Base-by-base conservation (phyloP, 768 basidiomycete genomes). In the Panaeolus papilionaceus region DNA sequence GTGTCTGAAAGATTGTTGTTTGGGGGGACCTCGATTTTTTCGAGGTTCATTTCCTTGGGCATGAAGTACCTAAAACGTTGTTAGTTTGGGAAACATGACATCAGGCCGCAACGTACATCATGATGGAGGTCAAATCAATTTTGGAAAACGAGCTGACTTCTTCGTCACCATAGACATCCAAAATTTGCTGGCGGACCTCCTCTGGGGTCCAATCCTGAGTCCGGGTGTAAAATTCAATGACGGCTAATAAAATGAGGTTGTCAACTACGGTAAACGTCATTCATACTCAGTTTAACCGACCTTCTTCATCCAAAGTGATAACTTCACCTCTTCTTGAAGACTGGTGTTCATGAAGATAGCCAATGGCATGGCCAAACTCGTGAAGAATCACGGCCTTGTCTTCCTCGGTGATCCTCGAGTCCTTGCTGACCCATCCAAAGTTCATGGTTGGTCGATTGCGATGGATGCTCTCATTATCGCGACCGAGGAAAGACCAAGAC, bases 111-210 rank as follows among this genome's bases (percentile, higher is more conserved):
- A 63, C 73, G 23, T 10, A 73, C 74, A 71, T 72, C 69, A 73
- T 73, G 39, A 74, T 67, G 1, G 70, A 72, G 2, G 44, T 67
- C 8, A 47, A n/a, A 33, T 73, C 72, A 18, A 73, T 33, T 6
- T 23, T 51, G 12, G 70, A 68, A 66, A 64, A 73, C 39, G 69
- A 72, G n/a, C 68, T 67, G 40, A 72, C 69, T 5, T 72, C 70
- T 26, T 12, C 44, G 3, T 45, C 58, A 45, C 68, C 68, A 54
- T 71, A 73, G 1, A 68, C 68, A 28, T 66, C 45, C 7, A 66
- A n/a, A 14, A 70, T 66, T 37, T 68, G 70, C 26, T 63, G 45
- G 28, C 47, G 37, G 28, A 68, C 68, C 16, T 70, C 67, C 38
- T 51, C 65, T 12, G 44, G 33, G 23, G 67, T 66, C 64, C 67